Conservation (phyloP, 164 flowering plant genomes). For the Chimonanthus praecox region DNA sequence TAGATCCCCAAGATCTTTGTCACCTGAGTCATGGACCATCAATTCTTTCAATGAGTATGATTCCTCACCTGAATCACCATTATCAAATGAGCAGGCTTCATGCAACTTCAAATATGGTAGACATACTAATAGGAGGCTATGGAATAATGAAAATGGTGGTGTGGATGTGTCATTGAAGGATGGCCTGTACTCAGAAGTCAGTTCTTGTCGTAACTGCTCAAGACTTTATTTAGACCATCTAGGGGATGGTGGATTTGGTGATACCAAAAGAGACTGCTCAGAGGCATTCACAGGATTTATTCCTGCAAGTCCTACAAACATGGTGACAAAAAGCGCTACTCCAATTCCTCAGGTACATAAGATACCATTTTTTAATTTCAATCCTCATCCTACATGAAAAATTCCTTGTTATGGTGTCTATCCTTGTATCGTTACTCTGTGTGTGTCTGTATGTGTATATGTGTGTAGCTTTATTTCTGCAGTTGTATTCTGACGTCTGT, state of each 20-base stretch:
- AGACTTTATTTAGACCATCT: slow-evolving; percentile 13
- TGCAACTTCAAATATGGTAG: slow-evolving; percentile 25
- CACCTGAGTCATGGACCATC: slow-evolving; percentile 80
- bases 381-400: neutral
- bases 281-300: slow-evolving; percentile 57
- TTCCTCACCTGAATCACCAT: slow-evolving; percentile 53
- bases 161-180: slow-evolving; percentile 85
- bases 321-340: slow-evolving; percentile 33
- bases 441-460: too few relatives aligned
- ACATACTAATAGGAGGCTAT: slow-evolving; percentile 62
- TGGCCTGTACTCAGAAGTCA: slow-evolving; percentile 55
- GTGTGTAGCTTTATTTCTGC: too few relatives aligned
- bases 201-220: slow-evolving; percentile 21
- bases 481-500: too few relatives aligned
- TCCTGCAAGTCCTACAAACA: slow-evolving; percentile 32
- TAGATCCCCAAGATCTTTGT: slow-evolving; percentile 42
- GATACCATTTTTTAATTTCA: neutral
- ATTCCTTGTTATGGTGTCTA: too few relatives aligned
- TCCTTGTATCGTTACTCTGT: too few relatives aligned
- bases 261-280: slow-evolving; percentile 20
- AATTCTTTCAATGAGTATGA: slow-evolving; percentile 56
- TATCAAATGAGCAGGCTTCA: slow-evolving; percentile 41
- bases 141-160: slow-evolving; percentile 68
- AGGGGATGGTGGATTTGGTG: slow-evolving; percentile 22
- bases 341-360: slow-evolving; percentile 72